Base-by-base conservation (phyloP, 1,284 basidiomycete genomes). In the Hortiboletus rubellus region DNA sequence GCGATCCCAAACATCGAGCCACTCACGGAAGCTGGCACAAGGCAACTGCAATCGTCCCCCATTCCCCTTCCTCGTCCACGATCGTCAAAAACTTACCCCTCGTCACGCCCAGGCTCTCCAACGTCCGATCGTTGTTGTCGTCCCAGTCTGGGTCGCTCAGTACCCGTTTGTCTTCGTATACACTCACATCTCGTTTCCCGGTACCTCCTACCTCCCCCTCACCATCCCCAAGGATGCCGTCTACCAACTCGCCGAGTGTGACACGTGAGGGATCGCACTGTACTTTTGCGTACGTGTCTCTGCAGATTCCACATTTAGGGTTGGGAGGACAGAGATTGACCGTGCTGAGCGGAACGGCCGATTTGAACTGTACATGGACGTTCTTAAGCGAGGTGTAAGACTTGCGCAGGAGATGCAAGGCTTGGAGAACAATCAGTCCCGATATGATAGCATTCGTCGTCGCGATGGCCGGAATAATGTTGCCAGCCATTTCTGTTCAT, bases 391-490 rank as follows among this genome's bases (percentile, higher is more conserved):
- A 72, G 52, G 72, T 66, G 66, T 86, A 83, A 5, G 85, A 80
- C 63, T 83, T 82, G 31, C 82, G 81, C 37, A 98, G 80, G 31
- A 97, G 80, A 57, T 94, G 87, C 14, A 98, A 76, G 0, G 95
- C 92, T 74, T 98, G 96, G 48, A 98, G 81, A 17, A 98, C 94
- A 64, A 98, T 93, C 37, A 97, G 79, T 0, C 96, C 97, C 0
- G 97, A 91, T 62, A 98, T 87, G 73, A 99, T 92, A 14, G 97
- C 97, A 72, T 99, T 99, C 9, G 97, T 99, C 0, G 97, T 98
- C 3, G 97, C 97, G 64, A 99, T 98, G 2, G 97, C 97, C 1
- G 97, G 97, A 60, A 97, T 98, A 71, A 99, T 99, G 76, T 99
- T 99, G 12, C 97, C 96, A 0, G 97, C 97, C 92, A 98, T 98